These are phyloP conservation scores for Gleditsia sinensis DNA, from an alignment of 306 rosid species.

Conservation along the genomic window DNA sequence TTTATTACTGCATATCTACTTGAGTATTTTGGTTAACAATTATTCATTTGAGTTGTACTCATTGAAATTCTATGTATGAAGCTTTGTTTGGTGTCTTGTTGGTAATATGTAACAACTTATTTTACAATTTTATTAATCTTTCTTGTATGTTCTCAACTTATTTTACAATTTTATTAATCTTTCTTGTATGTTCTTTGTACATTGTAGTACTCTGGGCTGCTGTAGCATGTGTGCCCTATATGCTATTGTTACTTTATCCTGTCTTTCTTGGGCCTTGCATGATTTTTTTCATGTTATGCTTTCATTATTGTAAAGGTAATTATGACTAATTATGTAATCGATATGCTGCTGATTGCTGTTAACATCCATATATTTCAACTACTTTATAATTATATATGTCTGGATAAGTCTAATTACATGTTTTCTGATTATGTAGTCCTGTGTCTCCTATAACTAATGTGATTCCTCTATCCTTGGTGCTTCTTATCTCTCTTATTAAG, in stretches of 20 bases:
- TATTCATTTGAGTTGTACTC: neutral
- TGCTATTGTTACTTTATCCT: slow-evolving; percentile 18
- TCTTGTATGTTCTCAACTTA: neutral
- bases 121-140: neutral
- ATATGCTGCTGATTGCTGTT: slow-evolving; percentile 15
- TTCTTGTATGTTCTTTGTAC: neutral
- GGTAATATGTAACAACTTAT: slow-evolving; percentile 5
- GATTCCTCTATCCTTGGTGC: slow-evolving; percentile 86
- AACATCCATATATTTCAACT: slow-evolving; percentile 4
- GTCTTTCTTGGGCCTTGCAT: neutral
- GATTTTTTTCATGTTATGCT: neutral
- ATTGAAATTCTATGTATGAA: slow-evolving; percentile 7
- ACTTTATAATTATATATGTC: slow-evolving; percentile 14
- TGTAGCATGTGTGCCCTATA: slow-evolving; percentile 1
- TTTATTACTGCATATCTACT: neutral
- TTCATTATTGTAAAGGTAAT: neutral
- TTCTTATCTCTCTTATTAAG: slow-evolving; percentile 81
- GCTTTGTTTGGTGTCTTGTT: slow-evolving; percentile 2
- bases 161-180: neutral
- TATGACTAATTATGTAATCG: slow-evolving; percentile 9
- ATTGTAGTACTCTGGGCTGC: neutral
- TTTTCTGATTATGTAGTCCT: slow-evolving; percentile 72
- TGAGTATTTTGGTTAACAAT: slow-evolving; percentile 4
- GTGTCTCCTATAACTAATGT: slow-evolving; percentile 89
- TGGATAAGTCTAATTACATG: slow-evolving; percentile 24